Evolutionary conservation across 441 rosid species (phyloP), one percentile per base, ranked within the genome.

Genomic region (Euphorbia celastroides): DNA sequence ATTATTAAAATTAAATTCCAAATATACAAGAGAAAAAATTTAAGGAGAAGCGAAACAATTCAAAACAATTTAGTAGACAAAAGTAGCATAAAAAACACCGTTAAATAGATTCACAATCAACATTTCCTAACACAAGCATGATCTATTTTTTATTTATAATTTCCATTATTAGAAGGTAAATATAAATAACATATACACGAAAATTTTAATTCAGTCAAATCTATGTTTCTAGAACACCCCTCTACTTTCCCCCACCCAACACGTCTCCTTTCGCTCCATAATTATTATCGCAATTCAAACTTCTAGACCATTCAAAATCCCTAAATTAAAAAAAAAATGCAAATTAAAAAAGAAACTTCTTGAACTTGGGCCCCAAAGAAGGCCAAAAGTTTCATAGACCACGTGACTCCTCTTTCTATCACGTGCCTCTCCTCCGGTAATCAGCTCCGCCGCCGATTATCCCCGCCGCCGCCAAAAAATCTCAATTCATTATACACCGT

Each of bases 401-500:
- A 73, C 78, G 75, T 70, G 74, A 38, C 56, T n/a, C 42, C 20
- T 27, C 26, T 60, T 56, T 8, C 16, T 44, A 28, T 27, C 78
- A 74, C 78, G 78, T 69, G 78, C 51, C 59, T 50, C 56, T 42
- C 68, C 20, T 23, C 8, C 25, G n/a, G n/a, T 42, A 22, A 67
- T 2, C 23, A 16, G 12, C 19, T 51, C 32, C 17, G 27, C 25
- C 54, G n/a, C 60, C 30, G 28, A 62, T 34, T 10, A 63, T 28
- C 59, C 19, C 52, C 42, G 22, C n/a, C 0, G 17, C 23, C 32
- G 7, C 11, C 14, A 25, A 22, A 41, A 13, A 38, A 9, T 14
- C 25, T 5, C 61, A 41, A 62, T 23, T 52, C 9, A 67, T 83
- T 79, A 66, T 81, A 83, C 8, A 78, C 87, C 74, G 81, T 78